Evolutionary conservation across 441 rosid genomes (phyloP).

Genomic region (Cnidoscolus chayamansa): DNA sequence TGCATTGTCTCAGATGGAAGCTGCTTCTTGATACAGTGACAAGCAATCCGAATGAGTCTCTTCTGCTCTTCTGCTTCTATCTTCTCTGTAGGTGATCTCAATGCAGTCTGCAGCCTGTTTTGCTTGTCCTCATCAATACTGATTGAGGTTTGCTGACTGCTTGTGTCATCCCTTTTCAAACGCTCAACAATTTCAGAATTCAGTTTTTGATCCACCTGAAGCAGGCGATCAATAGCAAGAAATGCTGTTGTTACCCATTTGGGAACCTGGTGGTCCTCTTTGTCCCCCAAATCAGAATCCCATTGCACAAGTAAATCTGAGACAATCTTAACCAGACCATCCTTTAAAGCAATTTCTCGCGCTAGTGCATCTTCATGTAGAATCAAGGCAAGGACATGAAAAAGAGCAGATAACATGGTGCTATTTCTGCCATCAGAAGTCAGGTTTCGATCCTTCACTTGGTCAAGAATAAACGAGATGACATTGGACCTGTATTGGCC

Average conservation of each 20-base stretch:
- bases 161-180: conserved; percentile 50
- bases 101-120: conserved; percentile 51
- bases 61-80: conserved; percentile 65
- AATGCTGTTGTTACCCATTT: conserved; percentile 98
- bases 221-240: conserved; percentile 89
- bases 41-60: conserved; percentile 84
- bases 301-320: conserved; percentile 72
- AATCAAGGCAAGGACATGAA: conserved; percentile 93
- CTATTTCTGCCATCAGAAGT: conserved; percentile 50
- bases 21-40: conserved; percentile 66
- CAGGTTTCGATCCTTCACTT: conserved; percentile 59
- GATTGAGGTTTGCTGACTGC: conserved; percentile 46
- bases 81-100: conserved; percentile 42
- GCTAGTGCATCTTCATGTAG: conserved; percentile 84
- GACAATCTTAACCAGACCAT: conserved; percentile 71
- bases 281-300: conserved; percentile 54
- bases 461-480: conserved; percentile 71
- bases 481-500: conserved; percentile 83
- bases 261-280: conserved; percentile 57
- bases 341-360: conserved; percentile 72
- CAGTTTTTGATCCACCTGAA: conserved; percentile 82
- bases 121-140: conserved; percentile 70
- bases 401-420: conserved; percentile 58
- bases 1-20: conserved; percentile 89
- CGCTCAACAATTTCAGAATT: conserved; percentile 71